phyloP scores from a whole-genome alignment of 1,139 yeast species.

The Kurtzmaniella natalensis region DNA sequence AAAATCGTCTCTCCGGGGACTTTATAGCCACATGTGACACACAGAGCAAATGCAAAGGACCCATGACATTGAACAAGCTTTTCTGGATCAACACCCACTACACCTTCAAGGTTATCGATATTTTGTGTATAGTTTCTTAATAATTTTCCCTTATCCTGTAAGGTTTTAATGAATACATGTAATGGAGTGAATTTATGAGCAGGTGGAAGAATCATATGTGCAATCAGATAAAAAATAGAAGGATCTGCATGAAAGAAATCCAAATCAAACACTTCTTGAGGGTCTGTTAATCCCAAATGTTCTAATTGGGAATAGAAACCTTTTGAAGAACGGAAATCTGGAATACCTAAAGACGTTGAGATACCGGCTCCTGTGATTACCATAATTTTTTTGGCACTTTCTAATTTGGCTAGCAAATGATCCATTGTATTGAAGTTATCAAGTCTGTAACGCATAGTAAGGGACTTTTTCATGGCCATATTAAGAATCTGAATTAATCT shows the following conservation, averaged over 20 bases:
- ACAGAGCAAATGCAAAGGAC: slow-evolving; percentile 87
- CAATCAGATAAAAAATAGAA: slow-evolving; percentile 76
- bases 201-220: slow-evolving; percentile 84
- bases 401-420: slow-evolving; percentile 53
- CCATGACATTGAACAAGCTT: slow-evolving; percentile 93
- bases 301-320: slow-evolving; percentile 79
- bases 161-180: slow-evolving; percentile 72
- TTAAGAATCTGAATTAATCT: slow-evolving; percentile 49
- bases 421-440: slow-evolving; percentile 53
- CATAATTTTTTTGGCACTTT: slow-evolving; percentile 56
- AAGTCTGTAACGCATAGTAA: slow-evolving; percentile 49
- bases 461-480: slow-evolving; percentile 58
- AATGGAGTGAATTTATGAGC: slow-evolving; percentile 73
- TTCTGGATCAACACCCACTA: slow-evolving; percentile 70
- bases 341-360: slow-evolving; percentile 87
- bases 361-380: slow-evolving; percentile 96
- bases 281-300: slow-evolving; percentile 75
- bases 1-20: slow-evolving; percentile 68
- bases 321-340: slow-evolving; percentile 87
- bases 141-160: slow-evolving; percentile 76
- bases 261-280: slow-evolving; percentile 90
- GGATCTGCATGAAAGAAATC: slow-evolving; percentile 76
- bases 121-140: slow-evolving; percentile 91
- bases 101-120: slow-evolving; percentile 84
- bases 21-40: slow-evolving; percentile 70